phyloP scores from a whole-genome alignment of 2,329 filamentous ascomycete species.

The Aulographum hederae region DNA sequence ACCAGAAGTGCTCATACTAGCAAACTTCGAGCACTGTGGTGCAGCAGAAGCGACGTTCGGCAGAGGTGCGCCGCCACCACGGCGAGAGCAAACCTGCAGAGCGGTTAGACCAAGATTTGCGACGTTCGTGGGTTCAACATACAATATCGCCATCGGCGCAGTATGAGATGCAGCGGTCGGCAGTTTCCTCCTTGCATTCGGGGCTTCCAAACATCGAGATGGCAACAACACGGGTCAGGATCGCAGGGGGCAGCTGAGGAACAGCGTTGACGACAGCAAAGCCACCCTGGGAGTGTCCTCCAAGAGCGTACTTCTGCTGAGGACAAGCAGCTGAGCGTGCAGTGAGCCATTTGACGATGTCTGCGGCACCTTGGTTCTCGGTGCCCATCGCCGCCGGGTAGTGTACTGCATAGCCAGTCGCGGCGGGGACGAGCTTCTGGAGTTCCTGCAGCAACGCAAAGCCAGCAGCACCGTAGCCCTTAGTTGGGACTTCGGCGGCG shows the following conservation, averaged over 20 bases:
- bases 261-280: constrained; percentile 1
- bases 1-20: too few relatives aligned
- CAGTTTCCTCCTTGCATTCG: constrained; percentile 1
- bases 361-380: neutral
- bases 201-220: constrained; percentile 4
- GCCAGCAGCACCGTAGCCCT: constrained; percentile 3
- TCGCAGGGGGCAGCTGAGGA: constrained; percentile 1
- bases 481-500: neutral
- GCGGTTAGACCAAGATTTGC: too few relatives aligned
- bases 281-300: constrained; percentile 3
- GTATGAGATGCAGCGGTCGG: constrained; percentile 3
- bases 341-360: too few relatives aligned
- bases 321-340: constrained; percentile 1
- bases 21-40: too few relatives aligned
- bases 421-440: constrained; percentile 2
- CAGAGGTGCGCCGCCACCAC: too few relatives aligned
- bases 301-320: constrained; percentile 2
- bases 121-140: too few relatives aligned
- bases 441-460: constrained; percentile 1
- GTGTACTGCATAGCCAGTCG: constrained; percentile 2
- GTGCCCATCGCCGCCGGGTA: constrained; percentile 1
- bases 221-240: constrained; percentile 1
- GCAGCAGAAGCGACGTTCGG: too few relatives aligned
- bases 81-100: too few relatives aligned
- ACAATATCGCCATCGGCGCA: constrained; percentile 4